phyloP scores from a whole-genome alignment of 192 early-diverging fungal genomes.

The Lobulomyces angularis region DNA sequence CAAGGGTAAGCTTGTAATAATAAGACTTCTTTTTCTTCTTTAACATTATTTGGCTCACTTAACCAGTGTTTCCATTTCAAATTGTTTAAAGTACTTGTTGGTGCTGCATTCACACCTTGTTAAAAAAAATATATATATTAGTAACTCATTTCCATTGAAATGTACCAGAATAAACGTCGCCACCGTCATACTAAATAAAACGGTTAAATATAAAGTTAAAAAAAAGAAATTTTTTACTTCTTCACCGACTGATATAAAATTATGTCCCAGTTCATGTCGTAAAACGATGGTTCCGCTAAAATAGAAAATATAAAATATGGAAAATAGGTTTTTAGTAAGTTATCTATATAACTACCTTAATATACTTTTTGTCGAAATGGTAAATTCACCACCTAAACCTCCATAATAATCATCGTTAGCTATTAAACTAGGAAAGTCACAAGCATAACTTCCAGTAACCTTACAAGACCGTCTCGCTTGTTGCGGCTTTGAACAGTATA shows the following conservation, averaged over 20 bases:
- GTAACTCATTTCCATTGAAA: no score
- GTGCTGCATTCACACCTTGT: conserved; percentile 33
- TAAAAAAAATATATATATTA: conserved; percentile 19
- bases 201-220: no score
- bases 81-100: conserved; percentile 16
- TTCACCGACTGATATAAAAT: conserved; percentile 26
- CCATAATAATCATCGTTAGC: conserved; percentile 49
- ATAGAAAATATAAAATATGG: conserved; percentile 15
- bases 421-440: conserved; percentile 48
- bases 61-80: conserved; percentile 51
- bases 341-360: neutral
- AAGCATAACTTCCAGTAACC: conserved; percentile 32
- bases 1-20: conserved; percentile 32
- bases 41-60: conserved; percentile 14
- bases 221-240: conserved; percentile 11
- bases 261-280: conserved; percentile 44
- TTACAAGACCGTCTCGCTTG: conserved; percentile 36
- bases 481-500: conserved; percentile 35
- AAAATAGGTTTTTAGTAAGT: neutral
- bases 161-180: no score
- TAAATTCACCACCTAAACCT: conserved; percentile 51
- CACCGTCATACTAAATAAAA: no score
- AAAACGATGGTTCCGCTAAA: conserved; percentile 43
- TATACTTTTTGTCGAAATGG: conserved; percentile 45
- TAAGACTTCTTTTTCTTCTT: conserved; percentile 25